A percentile compares a stretch with the other conserved stretches of the same genome.
Conservation (phyloP, 2,329 filamentous ascomycete genomes). For the Beauveria australis region DNA sequence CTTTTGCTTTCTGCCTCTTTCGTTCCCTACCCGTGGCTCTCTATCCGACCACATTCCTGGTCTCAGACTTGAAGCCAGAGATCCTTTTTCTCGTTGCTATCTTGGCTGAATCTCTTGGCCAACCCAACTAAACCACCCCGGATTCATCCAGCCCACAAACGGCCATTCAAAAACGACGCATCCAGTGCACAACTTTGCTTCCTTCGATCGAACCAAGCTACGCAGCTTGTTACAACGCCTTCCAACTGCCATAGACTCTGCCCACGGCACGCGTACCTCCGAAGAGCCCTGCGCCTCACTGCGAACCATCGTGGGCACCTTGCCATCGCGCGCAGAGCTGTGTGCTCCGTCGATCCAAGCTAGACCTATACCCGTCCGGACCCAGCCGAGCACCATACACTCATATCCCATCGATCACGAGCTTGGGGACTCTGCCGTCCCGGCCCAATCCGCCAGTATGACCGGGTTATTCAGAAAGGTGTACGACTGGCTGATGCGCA, state of each 20-base stretch:
- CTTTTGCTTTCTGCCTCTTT: background rate
- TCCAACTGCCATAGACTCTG: background rate
- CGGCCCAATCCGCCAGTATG: conserved; percentile 45
- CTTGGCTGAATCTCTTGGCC: background rate
- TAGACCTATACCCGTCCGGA: background rate
- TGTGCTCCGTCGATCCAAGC: background rate
- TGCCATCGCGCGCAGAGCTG: background rate
- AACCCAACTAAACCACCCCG: background rate
- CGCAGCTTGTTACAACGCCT: background rate
- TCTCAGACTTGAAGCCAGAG: background rate
- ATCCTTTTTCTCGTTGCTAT: background rate
- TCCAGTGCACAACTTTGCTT: background rate
- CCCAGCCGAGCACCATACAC: background rate
- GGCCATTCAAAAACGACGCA: conserved; percentile 6
- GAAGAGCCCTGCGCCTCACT: background rate
- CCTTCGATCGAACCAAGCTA: background rate
- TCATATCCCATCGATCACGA: background rate
- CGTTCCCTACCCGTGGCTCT: background rate
- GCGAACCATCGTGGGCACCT: background rate
- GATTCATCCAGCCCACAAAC: background rate
- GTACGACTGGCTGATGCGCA: conserved; percentile 96
- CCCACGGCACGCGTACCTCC: background rate
- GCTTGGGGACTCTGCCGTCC: background rate
- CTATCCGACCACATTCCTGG: background rate
- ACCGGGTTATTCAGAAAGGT: conserved; percentile 85